Evolutionary conservation across 2,329 filamentous ascomycete genomes (phyloP), one percentile per base, ranked within the genome.

Genomic region (Lecanicillium sp.): DNA sequence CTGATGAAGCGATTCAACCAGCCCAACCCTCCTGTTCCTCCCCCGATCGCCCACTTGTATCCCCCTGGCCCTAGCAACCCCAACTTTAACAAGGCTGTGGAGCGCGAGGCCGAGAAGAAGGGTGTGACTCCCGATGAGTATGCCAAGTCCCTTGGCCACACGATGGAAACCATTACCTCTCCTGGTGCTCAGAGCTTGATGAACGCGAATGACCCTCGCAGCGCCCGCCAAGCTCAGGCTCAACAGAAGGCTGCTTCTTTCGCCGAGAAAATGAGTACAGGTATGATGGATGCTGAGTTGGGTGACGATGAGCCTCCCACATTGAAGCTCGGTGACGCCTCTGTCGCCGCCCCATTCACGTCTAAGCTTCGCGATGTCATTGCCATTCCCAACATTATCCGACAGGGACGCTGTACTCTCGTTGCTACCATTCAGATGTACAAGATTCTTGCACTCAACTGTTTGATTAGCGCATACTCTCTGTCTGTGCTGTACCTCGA

Each of bases 361-460:
- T 95, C 87, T 59, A 98, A 98, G 67, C 76, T 98, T 31, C 85
- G 89, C 50, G 95, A 98, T 54, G 92, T 98, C 43, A 78, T 98
- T 52, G 92, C 92, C 28, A 88, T 98, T 42, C 90, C 92, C 37
- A 98, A 98, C 67, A 98, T 98, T 53, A 92, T 98, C 54, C 85
- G 92, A 42, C 92, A 98, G 67, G 92, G 92, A 42, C 85, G 92
- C 45, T 98, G 92, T 69, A 98, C 92, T 7, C 78, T 98, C 15
- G 92, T 98, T 39, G 92, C 92, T 22, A 98, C 92, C 0, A 96
- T 98, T 48, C 92, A 98, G 70, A 98, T 98, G 90, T 98, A 98
- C 79, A 98, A 95, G 75, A 98, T 98, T 52, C 77, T 98, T 37
- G 92, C 92, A 7, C 70, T 98, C 43, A 98, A 98, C 71, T 98